Base-by-base conservation (phyloP, 2,329 filamentous ascomycete genomes). In the Boeremia exigua region DNA sequence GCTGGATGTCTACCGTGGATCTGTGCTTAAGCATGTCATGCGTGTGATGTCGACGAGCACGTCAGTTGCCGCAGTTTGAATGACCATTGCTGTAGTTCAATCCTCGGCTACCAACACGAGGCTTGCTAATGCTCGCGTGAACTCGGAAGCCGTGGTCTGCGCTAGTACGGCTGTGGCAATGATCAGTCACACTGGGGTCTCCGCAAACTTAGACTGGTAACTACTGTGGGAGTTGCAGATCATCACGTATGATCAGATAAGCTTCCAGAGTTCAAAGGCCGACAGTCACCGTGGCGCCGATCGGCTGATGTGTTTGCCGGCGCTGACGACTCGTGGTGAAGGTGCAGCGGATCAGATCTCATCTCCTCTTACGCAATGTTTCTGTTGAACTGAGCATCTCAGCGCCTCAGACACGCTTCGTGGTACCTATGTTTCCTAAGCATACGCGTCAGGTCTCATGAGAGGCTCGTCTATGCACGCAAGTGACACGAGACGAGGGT, bases 131-230 rank as follows among this genome's bases (percentile, higher is more conserved):
- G 19, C 34, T 56, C 27, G 37, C 42, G 42, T 43, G 17, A 51
- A 38, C 4, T 32, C 48, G 48, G 53, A 23, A 37, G 25, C 32
- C 43, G 11, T 19, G 33, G 30, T 17, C 7, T 36, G 37, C 53
- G 42, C 53, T 56, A 56, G 47, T 27, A 56, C 53, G 47, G 42
- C 47, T 34, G 47, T 51, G 43, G 53, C 47, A 51, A 19, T 48
- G 47, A 51, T 51, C 47, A 38, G 47, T 56, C 32, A 56, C 51
- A 27, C 53, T 48, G 53, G 53, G 53, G 53, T 56, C 53, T 56
- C 53, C 53, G 33, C 53, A 51, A 43, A 28, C 10, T 32, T 29
- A 29, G 14, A 17, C 15, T 14, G 42, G n/a, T 40, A 15, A 14
- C 32, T 27, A 42, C 19, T 23, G 19, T 23, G 5, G 19, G 29